Evolutionary conservation across 1,284 basidiomycete species (phyloP), one percentile per base, ranked within the genome.

Genomic region (Exobasidium rhododendri): DNA sequence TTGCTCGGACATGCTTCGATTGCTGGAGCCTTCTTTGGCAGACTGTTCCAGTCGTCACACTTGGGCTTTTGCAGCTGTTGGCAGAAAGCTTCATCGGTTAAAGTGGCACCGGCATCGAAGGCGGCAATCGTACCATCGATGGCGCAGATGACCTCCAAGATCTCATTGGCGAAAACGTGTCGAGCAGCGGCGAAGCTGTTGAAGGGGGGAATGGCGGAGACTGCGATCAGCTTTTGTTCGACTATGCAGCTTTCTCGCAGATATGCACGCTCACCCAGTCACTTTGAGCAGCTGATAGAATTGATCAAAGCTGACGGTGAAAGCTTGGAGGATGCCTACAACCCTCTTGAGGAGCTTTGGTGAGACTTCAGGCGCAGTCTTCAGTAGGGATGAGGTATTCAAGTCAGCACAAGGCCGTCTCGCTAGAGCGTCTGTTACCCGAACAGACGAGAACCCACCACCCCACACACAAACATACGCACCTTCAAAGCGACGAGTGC

Each of bases 51-150:
- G 17, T 17, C 17, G 17, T 40, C 35, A 40, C 35, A 40, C 35
- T 40, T 40, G 35, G 35, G 35, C 35, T 40, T 40, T 7, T 40
- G 7, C 10, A 40, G 35, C 17, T 40, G 35, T 40, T 7, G 10
- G 35, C 35, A 40, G 35, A 40, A 40, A 40, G 10, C 17, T 17
- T 13, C 47, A 2, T 28, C 47, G 4, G 5, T 28, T 14, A 28
- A 50, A 4, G 20, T 26, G 5, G 4, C 5, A 50, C 4, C 13
- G 4, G n/a, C 2, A 50, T 50, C 47, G 4, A 50, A 50, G 28
- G 47, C 13, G 4, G 47, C 47, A 50, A 50, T 26, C 2, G 47
- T 28, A 50, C 28, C n/a, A 50, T 24, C 47, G 13, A 50, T 50
- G n/a, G 47, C 47, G 26, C 47, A 50, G 20, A 50, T 50, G 20